Evolutionary conservation across 202 grass and related monocot genomes (phyloP), one percentile per base, ranked within the genome.

Genomic region (Dendrocalamus latiflorus): DNA sequence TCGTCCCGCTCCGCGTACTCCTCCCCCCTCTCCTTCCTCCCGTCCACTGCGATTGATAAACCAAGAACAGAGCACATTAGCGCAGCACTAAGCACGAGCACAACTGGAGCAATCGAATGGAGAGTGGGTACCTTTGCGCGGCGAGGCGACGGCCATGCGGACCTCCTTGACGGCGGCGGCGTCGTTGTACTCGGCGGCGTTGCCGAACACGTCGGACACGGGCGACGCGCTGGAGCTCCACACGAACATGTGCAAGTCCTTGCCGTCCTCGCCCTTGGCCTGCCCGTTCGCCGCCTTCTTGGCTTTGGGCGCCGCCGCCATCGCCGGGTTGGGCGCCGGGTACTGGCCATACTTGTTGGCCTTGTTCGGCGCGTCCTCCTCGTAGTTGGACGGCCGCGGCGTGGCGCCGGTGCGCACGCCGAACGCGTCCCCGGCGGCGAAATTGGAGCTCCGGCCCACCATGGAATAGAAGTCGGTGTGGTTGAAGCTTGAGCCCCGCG

Each of bases 381-480:
- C 95, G 63, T 33, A 33, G 33, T 4, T 33, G 33, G 33, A 33
- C 33, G 4, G 33, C 33, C 33, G 33, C 33, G 33, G 33, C 33
- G 33, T 33, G 33, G 33, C 33, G 4, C 33, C 33, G 33, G 33
- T 33, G 33, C 33, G 33, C 33, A 33, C 33, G 33, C 33, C 33
- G 33, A 33, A 33, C 33, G 33, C 33, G 33, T 33, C 33, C 33
- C 33, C 33, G 33, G 33, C 33, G 33, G 33, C 33, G 77, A 99
- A 99, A 71, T 99, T 99, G 66, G 96, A 99, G 87, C 96, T 96
- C 2, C 96, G 85, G 0, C 96, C 96, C 1, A 99, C 93, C 96
- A 99, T 95, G 87, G 96, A 96, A 89, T 99, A 99, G 89, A 99
- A 99, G 77, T 99, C 96, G 60, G 85, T 94, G 91, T 99, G 93